Evolutionary conservation across 306 rosid species (phyloP).

Genomic region (Carpinus fangiana): DNA sequence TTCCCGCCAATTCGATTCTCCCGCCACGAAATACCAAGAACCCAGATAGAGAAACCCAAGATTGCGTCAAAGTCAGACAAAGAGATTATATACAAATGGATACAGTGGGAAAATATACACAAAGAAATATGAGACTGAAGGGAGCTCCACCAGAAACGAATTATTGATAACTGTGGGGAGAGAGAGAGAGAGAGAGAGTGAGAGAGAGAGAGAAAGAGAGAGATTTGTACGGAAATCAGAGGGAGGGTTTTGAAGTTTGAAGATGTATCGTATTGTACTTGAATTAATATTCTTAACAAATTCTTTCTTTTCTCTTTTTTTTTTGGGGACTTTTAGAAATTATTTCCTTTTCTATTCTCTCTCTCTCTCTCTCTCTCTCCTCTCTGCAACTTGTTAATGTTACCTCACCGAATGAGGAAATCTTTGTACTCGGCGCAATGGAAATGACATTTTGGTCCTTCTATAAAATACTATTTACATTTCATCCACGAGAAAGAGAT

Average conservation of each 20-base stretch:
- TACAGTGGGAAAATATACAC: conserved; percentile 19
- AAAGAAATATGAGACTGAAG: conserved; percentile 39
- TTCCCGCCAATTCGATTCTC: conserved; percentile 73
- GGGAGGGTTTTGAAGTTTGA: conserved; percentile 40
- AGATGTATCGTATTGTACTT: conserved; percentile 20
- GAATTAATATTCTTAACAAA: background rate
- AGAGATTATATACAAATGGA: background rate
- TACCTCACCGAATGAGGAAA: background rate
- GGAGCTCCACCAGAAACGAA: conserved; percentile 37
- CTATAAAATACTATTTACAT: too few relatives aligned
- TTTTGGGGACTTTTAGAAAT: background rate
- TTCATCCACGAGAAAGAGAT: background rate
- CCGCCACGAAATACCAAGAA: conserved; percentile 23
- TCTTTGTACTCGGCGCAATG: background rate
- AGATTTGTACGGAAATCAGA: conserved; percentile 33
- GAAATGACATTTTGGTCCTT: background rate
- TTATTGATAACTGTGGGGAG: conserved; percentile 12
- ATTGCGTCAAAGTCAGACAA: conserved; percentile 3
- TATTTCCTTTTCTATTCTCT: background rate
- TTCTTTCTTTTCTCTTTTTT: too few relatives aligned
- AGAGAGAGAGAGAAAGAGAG: too few relatives aligned
- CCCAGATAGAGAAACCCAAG: conserved; percentile 9
- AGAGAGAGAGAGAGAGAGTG: background rate
- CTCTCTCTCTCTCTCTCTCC: background rate
- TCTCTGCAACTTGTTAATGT: background rate